A percentile compares a stretch with the other conserved stretches of the same genome.
These are phyloP conservation scores for Planoprotostelium fungivorum DNA, from an alignment of 78 protist species.

Conservation along the genomic window DNA sequence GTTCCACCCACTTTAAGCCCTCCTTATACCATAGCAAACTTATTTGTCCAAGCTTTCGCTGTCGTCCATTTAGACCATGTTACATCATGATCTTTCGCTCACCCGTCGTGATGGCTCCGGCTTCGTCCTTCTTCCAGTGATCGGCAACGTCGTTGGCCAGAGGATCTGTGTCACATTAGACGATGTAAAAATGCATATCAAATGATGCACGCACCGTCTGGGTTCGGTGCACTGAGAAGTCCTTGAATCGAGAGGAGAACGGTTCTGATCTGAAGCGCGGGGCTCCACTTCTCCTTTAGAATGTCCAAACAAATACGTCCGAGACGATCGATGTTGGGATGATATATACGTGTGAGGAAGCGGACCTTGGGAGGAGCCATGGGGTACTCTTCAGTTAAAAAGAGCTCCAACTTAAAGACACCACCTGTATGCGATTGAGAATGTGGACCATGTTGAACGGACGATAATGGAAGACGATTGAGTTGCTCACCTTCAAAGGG, in stretches of 20 bases:
- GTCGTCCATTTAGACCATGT: background rate
- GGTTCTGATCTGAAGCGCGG: conserved; percentile 95
- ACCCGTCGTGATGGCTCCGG: conserved; percentile 49
- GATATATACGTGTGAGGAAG: conserved; percentile 88
- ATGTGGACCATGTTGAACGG: background rate
- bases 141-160: conserved; percentile 67
- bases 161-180: conserved; percentile 31
- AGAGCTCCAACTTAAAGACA: conserved; percentile 87
- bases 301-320: conserved; percentile 98
- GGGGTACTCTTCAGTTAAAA: conserved; percentile 95
- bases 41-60: background rate
- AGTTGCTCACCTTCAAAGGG: conserved; percentile 77
- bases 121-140: conserved; percentile 63
- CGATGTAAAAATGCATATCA: background rate
- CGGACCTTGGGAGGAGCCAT: conserved; percentile 94
- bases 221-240: conserved; percentile 67
- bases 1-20: background rate
- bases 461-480: background rate
- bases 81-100: background rate
- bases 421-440: conserved; percentile 64
- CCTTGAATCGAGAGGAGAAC: conserved; percentile 92
- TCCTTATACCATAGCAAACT: background rate
- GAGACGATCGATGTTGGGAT: conserved; percentile 97
- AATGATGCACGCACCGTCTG: conserved; percentile 31
- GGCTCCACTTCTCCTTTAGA: conserved; percentile 98